Evolutionary conservation across 164 flowering plant genomes (phyloP).

Genomic region (Euptelea pleiosperma): DNA sequence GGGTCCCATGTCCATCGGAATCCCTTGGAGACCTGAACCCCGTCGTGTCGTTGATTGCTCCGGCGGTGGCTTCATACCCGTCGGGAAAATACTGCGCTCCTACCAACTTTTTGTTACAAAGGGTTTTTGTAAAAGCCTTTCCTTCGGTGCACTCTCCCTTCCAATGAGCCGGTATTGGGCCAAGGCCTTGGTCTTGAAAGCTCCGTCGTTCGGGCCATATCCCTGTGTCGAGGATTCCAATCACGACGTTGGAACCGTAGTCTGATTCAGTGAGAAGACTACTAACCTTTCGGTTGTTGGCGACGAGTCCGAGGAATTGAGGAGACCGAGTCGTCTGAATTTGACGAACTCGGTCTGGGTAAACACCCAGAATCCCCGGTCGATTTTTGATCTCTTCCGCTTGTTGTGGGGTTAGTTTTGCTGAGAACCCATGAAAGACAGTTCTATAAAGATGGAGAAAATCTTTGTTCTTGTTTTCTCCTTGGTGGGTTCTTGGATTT

Average conservation of each 20-base stretch:
- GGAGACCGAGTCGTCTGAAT: constrained; percentile 51
- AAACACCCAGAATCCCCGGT: constrained; percentile 27
- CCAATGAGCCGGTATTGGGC: constrained; percentile 45
- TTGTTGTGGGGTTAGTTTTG: constrained; percentile 30
- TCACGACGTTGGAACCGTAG: constrained; percentile 42
- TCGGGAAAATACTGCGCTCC: constrained; percentile 41
- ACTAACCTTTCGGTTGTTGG: background rate
- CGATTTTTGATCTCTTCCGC: constrained; percentile 23
- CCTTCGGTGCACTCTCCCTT: constrained; percentile 46
- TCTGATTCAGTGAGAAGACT: constrained; percentile 31
- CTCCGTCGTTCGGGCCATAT: constrained; percentile 55
- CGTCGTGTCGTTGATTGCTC: background rate
- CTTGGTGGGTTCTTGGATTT: no score
- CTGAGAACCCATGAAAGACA: constrained; percentile 54
- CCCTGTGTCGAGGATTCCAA: constrained; percentile 56
- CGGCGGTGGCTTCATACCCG: constrained; percentile 26
- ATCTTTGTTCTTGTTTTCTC: background rate
- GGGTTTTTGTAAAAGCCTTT: constrained; percentile 20
- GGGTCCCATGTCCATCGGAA: constrained; percentile 54
- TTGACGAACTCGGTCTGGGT: constrained; percentile 33
- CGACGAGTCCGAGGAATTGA: constrained; percentile 38
- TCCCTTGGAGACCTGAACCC: constrained; percentile 33
- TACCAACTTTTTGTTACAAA: constrained; percentile 47
- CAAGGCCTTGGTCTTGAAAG: constrained; percentile 42
- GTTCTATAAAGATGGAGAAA: constrained; percentile 43